Evolutionary conservation across 2,329 filamentous ascomycete species (phyloP).

Genomic region (Clarireedia homoeocarpa): DNA sequence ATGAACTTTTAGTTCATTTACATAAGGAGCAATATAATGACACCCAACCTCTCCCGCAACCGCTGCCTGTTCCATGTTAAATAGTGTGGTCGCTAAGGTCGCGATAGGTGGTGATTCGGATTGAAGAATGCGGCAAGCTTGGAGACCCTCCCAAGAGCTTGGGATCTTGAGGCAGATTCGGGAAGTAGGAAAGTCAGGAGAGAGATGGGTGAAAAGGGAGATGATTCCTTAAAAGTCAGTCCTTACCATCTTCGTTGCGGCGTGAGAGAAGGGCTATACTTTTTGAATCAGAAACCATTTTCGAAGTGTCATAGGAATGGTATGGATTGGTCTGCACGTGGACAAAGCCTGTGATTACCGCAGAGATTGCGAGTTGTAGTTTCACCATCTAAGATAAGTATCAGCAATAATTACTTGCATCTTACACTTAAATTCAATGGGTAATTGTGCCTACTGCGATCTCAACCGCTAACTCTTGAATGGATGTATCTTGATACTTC

Average conservation of each 20-base stretch:
- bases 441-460: slow-evolving; percentile 37
- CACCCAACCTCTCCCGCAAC: slow-evolving; percentile 50
- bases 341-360: slow-evolving; percentile 42
- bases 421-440: neutral
- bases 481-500: slow-evolving; percentile 29
- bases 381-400: slow-evolving; percentile 41
- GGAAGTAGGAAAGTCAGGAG: slow-evolving; percentile 35
- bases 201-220: slow-evolving; percentile 38
- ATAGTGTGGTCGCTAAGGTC: slow-evolving; percentile 53
- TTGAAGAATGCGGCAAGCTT: slow-evolving; percentile 49
- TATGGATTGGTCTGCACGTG: slow-evolving; percentile 55
- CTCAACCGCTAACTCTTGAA: slow-evolving; percentile 46
- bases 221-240: slow-evolving; percentile 38
- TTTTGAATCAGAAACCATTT: slow-evolving; percentile 42
- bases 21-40: slow-evolving; percentile 57
- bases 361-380: slow-evolving; percentile 43
- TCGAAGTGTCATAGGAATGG: slow-evolving; percentile 41
- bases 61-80: slow-evolving; percentile 51
- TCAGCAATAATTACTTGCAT: neutral
- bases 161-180: slow-evolving; percentile 57
- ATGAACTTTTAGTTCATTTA: slow-evolving; percentile 57
- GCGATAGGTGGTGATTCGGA: slow-evolving; percentile 43
- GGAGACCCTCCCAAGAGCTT: slow-evolving; percentile 54
- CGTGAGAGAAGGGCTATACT: slow-evolving; percentile 31
- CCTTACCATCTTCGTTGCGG: neutral